A percentile compares a stretch with the other conserved stretches of the same genome.
Conservation (phyloP, 257 asterid genomes). For the Nicotiana tomentosiformis region DNA sequence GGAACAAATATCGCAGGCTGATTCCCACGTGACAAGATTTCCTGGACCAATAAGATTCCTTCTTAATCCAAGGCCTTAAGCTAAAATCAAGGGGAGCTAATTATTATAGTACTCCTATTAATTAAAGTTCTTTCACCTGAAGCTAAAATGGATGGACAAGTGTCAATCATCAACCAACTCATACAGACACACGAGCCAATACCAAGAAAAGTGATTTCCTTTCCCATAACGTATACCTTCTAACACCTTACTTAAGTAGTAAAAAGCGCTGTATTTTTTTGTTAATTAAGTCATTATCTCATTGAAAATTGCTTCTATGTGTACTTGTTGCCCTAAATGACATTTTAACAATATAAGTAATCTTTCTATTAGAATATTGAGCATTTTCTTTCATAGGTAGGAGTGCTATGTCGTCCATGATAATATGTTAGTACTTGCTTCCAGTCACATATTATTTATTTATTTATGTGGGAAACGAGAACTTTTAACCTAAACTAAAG, state of each 20-base stretch:
- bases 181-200: constrained; percentile 9
- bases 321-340: not conserved
- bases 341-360: not conserved
- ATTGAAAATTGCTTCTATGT: not conserved
- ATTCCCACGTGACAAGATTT: constrained; percentile 14
- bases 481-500: not conserved
- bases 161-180: constrained; percentile 19
- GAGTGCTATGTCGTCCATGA: not conserved
- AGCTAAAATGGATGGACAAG: constrained; percentile 11
- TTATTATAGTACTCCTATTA: not conserved
- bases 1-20: not conserved
- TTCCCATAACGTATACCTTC: not conserved
- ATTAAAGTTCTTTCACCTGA: not conserved
- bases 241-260: not conserved
- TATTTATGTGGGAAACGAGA: not conserved
- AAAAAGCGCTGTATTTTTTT: not conserved
- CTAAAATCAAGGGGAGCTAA: constrained; percentile 2
- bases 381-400: not conserved
- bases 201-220: not conserved
- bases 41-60: constrained; percentile 17
- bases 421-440: not conserved
- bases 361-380: not conserved
- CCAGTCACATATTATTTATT: not conserved
- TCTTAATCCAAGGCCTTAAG: not conserved
- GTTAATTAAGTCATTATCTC: not conserved